Evolutionary conservation across 2,329 filamentous ascomycete genomes (phyloP), one percentile per base, ranked within the genome.

Genomic region (Fusarium piperis): DNA sequence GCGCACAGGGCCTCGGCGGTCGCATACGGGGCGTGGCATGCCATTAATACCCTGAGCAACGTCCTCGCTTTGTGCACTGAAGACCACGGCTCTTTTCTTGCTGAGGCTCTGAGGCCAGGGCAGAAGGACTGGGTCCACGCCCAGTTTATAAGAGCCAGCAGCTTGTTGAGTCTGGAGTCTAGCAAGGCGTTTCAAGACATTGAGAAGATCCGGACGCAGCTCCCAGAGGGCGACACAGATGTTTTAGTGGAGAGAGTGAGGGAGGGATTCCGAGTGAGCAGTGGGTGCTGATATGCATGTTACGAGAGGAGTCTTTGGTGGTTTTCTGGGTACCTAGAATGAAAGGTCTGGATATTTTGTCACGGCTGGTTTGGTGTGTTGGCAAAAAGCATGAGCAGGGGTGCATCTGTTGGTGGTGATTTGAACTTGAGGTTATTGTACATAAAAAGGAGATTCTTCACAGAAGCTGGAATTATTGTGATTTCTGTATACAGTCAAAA

Each of bases 1-100:
- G 57, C 59, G 15, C 62, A 68, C 28, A 33, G 32, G 8, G 52
- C 35, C 2, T 59, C 64, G 18, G 62, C 33, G 7, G 39, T 68
- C 26, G 52, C 55, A 6, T 33, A 46, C 3, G 65, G 65, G 9
- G 33, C 65, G 6, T 68, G 65, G 65, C 62, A 68, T 6, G 33
- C 58, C 20, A 16, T 68, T 3, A 62, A 39, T 2, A 46, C 53
- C 1, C 28, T 68, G 23, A 30, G 23, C 3, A 46, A 57, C 10
- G 16, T 65, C 18, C 36, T 51, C 11, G 28, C 12, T 2, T 32
- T 61, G 7, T 18, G 61, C 5, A 46, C 65, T 10, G 52, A 56
- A 7, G 39, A 64, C 8, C 18, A 33, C 26, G 28, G 58, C 6
- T 32, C 32, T 2, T 30, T 68, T 15, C 38, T 68, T 3, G 18